Base-by-base conservation (phyloP, 1,139 yeast species). In the Meyerozyma smithsonii region DNA sequence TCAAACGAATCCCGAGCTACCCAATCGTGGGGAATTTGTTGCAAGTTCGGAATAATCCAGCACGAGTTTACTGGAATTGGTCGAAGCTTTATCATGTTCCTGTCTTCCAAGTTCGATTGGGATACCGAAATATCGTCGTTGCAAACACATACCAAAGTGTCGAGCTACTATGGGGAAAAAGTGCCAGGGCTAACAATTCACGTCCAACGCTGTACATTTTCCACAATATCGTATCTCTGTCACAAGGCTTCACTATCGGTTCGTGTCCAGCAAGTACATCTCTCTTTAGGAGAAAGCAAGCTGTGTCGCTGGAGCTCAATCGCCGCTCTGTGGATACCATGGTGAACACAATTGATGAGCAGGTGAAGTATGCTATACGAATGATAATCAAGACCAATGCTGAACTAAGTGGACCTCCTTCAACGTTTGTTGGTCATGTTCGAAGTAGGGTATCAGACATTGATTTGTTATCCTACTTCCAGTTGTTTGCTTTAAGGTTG, bases 221-320 rank as follows among this genome's bases (percentile, higher is more conserved):
- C 59, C 94, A 85, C 58, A 64, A 70, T 23, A 65, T 84, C 7
- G 75, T 84, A 1, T 81, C 89, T 0, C 61, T 73, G 4, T 71
- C 81, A 0, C 83, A 79, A 42, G 81, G 81, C 1, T 79, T 74
- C 46, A 85, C 95, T 0, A 72, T 85, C 21, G 95, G 95, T 0
- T 81, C 94, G 0, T 83, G 92, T 0, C 94, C 94, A 1, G 77
- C 72, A 52, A 76, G 84, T 2, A 64, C 61, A 1, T 67, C 81
- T 2, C 83, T 71, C 51, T 65, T 66, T 44, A 62, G 62, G 18
- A 74, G 77, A 54, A 74, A 81, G 49, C 81, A 78, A 50, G 70
- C 72, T 6, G 64, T 83, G 20, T 70, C 81, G 0, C 65, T 68
- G 42, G 66, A 70, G 5, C 61, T 84, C 42, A 79, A 75, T 51